These are phyloP conservation scores for Abrus pulchellus DNA, from an alignment of 306 rosid species.

Conservation along the genomic window DNA sequence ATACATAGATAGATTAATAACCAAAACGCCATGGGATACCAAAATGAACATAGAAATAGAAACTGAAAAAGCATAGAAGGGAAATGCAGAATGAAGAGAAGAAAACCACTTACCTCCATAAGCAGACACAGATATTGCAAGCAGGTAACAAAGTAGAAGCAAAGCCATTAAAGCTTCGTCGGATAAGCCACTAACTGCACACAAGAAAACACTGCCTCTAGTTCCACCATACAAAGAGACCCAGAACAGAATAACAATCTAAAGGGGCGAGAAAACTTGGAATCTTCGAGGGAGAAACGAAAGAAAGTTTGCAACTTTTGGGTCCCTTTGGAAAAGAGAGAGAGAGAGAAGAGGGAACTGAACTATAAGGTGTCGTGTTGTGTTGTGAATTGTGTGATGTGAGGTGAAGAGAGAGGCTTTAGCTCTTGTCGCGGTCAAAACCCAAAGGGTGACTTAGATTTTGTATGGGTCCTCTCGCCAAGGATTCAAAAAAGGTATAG, in stretches of 20 bases:
- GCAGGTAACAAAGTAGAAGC: constrained; percentile 56
- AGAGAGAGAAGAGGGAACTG: constrained; percentile 22
- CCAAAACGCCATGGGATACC: background rate
- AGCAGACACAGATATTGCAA: constrained; percentile 61
- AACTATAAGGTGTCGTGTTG: background rate
- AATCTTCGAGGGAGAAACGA: constrained; percentile 32
- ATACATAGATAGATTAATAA: background rate
- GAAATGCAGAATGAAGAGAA: background rate
- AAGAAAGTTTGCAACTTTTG: constrained; percentile 55
- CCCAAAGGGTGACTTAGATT: background rate
- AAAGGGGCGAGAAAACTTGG: constrained; percentile 18
- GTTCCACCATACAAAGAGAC: constrained; percentile 16
- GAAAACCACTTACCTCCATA: constrained; percentile 64
- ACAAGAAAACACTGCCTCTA: constrained; percentile 23
- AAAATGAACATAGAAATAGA: constrained; percentile 4
- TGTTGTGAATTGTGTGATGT: background rate
- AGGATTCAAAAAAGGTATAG: no score
- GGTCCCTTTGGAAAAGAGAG: background rate
- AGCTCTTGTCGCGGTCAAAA: constrained; percentile 26
- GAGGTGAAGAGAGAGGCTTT: constrained; percentile 5
- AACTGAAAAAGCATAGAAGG: background rate
- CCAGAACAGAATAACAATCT: constrained; percentile 31
- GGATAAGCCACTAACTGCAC: constrained; percentile 9
- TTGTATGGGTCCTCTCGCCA: background rate
- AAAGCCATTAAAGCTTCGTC: constrained; percentile 59